Evolutionary conservation across 345 rosid species (phyloP), one percentile per base, ranked within the genome.

Genomic region (Euphorbia pulcherrima): DNA sequence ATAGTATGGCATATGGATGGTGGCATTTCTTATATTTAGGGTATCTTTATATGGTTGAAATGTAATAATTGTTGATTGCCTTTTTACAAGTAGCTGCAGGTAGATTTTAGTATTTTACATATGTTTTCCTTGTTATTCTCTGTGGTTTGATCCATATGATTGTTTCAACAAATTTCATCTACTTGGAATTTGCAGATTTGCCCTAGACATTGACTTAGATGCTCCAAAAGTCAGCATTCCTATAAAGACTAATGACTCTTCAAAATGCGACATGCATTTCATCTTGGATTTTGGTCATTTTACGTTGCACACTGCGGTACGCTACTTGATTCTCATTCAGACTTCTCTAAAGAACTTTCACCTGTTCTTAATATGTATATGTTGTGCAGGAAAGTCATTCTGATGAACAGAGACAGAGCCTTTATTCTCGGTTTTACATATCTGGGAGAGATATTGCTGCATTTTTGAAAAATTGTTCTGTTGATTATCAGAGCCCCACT

Each of bases 381-480:
- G 52, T 68, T 33, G 68, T 79, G 76, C 90, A 94, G 99, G 92
- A 87, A 82, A 77, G 75, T 65, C 86, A 85, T 74, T 76, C 83
- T 27, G 93, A 85, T 71, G 96, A 85, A 65, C 88, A 87, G 56
- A 90, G 83, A 71, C 94, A 87, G 85, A 91, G 85, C 75, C 58
- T 91, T 68, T 94, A 94, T 80, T 88, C 92, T 64, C 99, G 96
- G 51, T 85, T 91, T 81, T 83, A 78, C 82, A 88, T 94, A 72
- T 85, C 90, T 73, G 99, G 99, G 72, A 88, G 92, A 79, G 99
- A 94, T 80, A 91, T 94, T 74, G 91, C 99, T 69, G 99, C 97
- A 65, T 87, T 92, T 76, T 89, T 94, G 69, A 82, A 85, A 40
- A 91, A 89, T 77, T 80, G 85, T 78, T 82, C 80, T 75, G 77